Percentiles rank a stretch among this genome's conserved stretches.
These are phyloP conservation scores for Mallotus repandus DNA, from an alignment of 441 rosid species.

Conservation along the genomic window DNA sequence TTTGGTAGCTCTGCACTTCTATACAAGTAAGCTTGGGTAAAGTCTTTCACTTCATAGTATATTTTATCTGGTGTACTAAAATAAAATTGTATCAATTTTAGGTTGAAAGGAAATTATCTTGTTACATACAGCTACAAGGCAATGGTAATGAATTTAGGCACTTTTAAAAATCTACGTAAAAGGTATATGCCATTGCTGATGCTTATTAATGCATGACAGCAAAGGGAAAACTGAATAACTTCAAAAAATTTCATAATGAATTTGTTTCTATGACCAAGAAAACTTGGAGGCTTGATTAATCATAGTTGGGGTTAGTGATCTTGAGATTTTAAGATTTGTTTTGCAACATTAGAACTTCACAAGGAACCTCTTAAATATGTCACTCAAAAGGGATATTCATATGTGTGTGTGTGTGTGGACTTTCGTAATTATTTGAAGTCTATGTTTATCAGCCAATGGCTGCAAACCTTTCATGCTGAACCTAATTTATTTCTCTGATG, in stretches of 20 bases:
- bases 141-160: background rate
- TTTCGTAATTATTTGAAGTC: background rate
- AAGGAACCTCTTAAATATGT: background rate
- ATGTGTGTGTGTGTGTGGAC: no score
- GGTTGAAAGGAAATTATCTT: background rate
- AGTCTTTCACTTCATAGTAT: conserved; percentile 11
- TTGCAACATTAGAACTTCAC: background rate
- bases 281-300: conserved; percentile 5
- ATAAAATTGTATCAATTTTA: background rate
- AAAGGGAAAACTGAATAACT: background rate
- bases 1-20: conserved; percentile 63
- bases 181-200: background rate
- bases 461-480: background rate
- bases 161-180: background rate
- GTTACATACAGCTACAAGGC: background rate
- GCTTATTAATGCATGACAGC: background rate
- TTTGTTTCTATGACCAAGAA: background rate
- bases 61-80: background rate
- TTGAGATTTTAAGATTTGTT: background rate
- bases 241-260: no score
- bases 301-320: background rate
- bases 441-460: background rate
- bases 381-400: no score
- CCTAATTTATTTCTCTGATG: background rate
- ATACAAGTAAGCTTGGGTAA: conserved; percentile 72